Evolutionary conservation across 2,329 filamentous ascomycete genomes (phyloP).

Genomic region (Alternaria incomplexa): DNA sequence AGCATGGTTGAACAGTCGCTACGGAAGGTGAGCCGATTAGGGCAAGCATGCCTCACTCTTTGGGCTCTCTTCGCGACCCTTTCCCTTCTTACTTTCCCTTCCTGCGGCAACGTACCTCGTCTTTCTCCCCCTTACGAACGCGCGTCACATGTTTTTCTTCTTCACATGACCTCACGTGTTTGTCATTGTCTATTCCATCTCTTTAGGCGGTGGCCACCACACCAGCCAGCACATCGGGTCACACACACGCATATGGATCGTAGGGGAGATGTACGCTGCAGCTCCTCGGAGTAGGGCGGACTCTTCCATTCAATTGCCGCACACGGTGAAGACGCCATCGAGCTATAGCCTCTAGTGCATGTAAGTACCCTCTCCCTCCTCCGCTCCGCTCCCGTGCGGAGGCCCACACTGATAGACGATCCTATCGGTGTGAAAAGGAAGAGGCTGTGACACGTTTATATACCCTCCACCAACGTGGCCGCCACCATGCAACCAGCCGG

Average conservation of each 20-base stretch:
- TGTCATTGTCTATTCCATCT: neutral
- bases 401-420: neutral
- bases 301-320: neutral
- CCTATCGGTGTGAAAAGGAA: neutral
- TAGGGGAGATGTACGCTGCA: neutral
- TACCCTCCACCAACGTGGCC: slow-evolving; percentile 3
- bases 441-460: neutral
- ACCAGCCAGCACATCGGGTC: slow-evolving; percentile 3
- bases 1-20: neutral
- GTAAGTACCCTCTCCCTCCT: neutral
- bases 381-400: neutral
- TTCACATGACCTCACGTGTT: neutral
- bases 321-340: neutral
- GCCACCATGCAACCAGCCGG: neutral
- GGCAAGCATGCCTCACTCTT: neutral
- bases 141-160: neutral
- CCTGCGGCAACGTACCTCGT: neutral
- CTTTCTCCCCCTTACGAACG: neutral
- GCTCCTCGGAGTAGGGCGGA: neutral
- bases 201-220: neutral
- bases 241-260: neutral
- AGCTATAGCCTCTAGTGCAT: neutral
- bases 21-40: neutral
- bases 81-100: neutral
- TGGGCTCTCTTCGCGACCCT: neutral